A percentile compares a stretch with the other conserved stretches of the same genome.
phyloP scores from a whole-genome alignment of 768 basidiomycete genomes.

The Amyloporia xantha region DNA sequence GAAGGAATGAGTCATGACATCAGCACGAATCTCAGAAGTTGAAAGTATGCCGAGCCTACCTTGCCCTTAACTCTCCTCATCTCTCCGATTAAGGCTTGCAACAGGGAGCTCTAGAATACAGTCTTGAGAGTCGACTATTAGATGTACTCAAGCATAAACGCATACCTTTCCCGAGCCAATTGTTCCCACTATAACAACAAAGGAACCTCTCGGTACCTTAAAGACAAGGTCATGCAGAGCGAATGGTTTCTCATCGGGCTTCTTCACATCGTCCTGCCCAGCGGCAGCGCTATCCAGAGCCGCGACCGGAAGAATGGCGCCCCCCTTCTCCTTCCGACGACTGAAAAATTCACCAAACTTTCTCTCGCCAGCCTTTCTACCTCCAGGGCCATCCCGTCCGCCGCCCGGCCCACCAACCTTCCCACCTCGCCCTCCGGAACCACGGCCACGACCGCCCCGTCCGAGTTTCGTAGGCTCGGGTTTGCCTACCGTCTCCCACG shows the following conservation, averaged over 20 bases:
- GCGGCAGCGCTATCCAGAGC: slow-evolving; percentile 15
- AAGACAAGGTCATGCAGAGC: slow-evolving; percentile 59
- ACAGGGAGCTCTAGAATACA: slow-evolving; percentile 55
- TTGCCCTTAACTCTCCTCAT: slow-evolving; percentile 69
- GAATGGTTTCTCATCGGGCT: slow-evolving; percentile 41
- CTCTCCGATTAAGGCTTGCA: slow-evolving; percentile 77
- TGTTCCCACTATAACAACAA: slow-evolving; percentile 72
- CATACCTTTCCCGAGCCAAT: slow-evolving; percentile 68
- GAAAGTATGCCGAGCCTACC: slow-evolving; percentile 8
- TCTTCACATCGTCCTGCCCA: slow-evolving; percentile 11
- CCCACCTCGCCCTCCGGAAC: slow-evolving; percentile 10
- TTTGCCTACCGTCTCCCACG: slow-evolving; percentile 67
- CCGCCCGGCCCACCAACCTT: neutral
- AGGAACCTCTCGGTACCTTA: slow-evolving; percentile 64
- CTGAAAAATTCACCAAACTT: neutral
- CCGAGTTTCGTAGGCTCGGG: slow-evolving; percentile 18
- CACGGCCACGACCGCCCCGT: slow-evolving; percentile 10
- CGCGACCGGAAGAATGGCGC: slow-evolving; percentile 13
- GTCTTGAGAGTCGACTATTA: no score
- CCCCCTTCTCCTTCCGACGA: slow-evolving; percentile 12
- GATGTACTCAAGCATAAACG: slow-evolving; percentile 12
- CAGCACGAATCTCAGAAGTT: slow-evolving; percentile 26
- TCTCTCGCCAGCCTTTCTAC: slow-evolving; percentile 14
- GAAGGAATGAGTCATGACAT: slow-evolving; percentile 10
- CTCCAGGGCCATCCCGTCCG: slow-evolving; percentile 11